Base-by-base conservation (phyloP, 1,284 basidiomycete species). In the Boletus semigastroideus region DNA sequence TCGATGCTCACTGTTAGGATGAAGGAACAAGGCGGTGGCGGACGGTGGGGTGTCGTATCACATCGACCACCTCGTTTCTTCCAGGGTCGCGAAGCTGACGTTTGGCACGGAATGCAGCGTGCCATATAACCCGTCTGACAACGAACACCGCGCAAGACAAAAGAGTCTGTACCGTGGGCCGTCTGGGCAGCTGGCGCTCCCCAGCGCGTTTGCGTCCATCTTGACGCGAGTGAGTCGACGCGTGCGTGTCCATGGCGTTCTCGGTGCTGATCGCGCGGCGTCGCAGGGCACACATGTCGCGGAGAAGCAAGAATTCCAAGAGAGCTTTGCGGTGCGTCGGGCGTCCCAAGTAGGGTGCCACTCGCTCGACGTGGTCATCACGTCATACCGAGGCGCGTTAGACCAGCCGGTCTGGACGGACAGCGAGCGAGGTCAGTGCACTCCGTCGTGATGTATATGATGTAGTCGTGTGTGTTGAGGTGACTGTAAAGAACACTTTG, bases 21-120 rank as follows among this genome's bases (percentile, higher is more conserved):
- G 42, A 25, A 82, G 80, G 33, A 81, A 78, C 55, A 83, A 82
- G 53, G 80, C 78, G 2, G 82, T 82, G 1, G 74, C 80, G 0
- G 77, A 82, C 41, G 80, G 81, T 4, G 79, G 77, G 1, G 68
- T 83, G 19, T 80, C 77, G 0, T 82, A 74, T 56, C 77, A 75
- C 49, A 53, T 82, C 28, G 76, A 83, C 54, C 78, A 75, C 49
- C 72, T 71, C 17, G 79, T 83, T 11, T 68, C 74, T 9, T 71
- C 72, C 0, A 66, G 80, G 13, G 69, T 80, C 14, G 67, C 80
- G 1, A 76, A 68, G 57, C 59, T 68, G 30, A 72, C 75, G 0
- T 80, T 80, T 47, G 79, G 80, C 2, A 64, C 66, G 0, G 58
- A 66, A 7, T 68, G 67, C 43, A 55, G 45, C 13, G 43, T 62